Evolutionary conservation across 352 stramenopile genomes (phyloP), one percentile per base, ranked within the genome.

Genomic region (Peronospora tabacina): DNA sequence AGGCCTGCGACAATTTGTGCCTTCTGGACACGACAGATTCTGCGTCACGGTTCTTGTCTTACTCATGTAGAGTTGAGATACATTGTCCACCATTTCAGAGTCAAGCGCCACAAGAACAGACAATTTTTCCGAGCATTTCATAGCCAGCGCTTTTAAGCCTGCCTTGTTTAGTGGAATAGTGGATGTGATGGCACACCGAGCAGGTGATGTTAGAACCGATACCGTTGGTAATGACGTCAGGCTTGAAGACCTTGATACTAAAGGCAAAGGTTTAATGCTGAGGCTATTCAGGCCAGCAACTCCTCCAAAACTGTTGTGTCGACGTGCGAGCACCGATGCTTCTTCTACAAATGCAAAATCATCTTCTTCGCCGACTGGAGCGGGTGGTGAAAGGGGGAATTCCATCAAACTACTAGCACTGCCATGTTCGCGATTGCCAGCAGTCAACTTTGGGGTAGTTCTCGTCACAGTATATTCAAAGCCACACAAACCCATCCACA

Each of bases 61-160:
- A 48, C 75, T 89, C 4, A 72, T 51, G 44, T 90, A 94, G 0
- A 94, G 63, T 38, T 85, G 76, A 5, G 75, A 72, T 13, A 89
- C 75, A 46, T 78, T 82, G 37, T 88, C 75, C 10, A 90, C 43
- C 41, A 91, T 63, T 59, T 91, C 81, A 0, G 75, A 72, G 64
- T 91, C 81, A 2, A 91, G 51, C 0, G 78, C 70, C 16, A 91
- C 74, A 12, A 91, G 49, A 51, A 87, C 70, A 5, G 81, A 91
- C 38, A 94, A 35, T 24, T 85, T 89, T 33, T 92, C 83, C 0
- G 81, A 90, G 45, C 87, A 94, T 46, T 92, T 88, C 16, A 85
- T 73, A 3, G 76, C 69, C 13, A 89, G 36, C 0, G 45, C 70
- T 58, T 85, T 87, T 30, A 94, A 64, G 0, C 67, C 72, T 5